Base-by-base conservation (phyloP, 2,329 filamentous ascomycete species). In the Mollisiaceae sp. region DNA sequence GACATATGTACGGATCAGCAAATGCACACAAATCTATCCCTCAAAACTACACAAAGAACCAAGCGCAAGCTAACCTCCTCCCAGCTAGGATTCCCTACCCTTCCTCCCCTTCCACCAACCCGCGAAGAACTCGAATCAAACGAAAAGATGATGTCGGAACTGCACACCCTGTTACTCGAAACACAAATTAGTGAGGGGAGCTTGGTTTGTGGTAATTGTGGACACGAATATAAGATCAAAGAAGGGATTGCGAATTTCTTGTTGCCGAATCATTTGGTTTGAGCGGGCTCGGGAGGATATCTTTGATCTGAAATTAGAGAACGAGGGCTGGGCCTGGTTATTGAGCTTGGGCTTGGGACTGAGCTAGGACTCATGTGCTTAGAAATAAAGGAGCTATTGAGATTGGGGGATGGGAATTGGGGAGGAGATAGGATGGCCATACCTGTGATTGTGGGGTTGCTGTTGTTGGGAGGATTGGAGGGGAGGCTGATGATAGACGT, bases 241-340 rank as follows among this genome's bases (percentile, higher is more conserved):
- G 94, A 99, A 80, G 95, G 95, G 5, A 97, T 98, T 78, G 93
- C 93, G 66, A 98, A 98, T 79, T 99, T 99, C 75, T 80, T 99
- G 76, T 80, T 99, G 72, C 95, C 95, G 14, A 95, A 91, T 74
- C 95, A 99, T 82, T 80, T 99, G 78, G 95, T 94, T 39, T 86
- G 76, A 82, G 27, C 1, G 45, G 5, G n/a, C 47, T 45, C 24
- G n/a, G 35, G 47, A 24, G 15, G 41, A 15, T 15, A 41, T 38
- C 15, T 3, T 27, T 45, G 43, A n/a, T 32, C 27, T 32, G 6
- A 6, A 6, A 3, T 3, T 32, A 3, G 27, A 32, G 27, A 32
- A 3, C 6, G 6, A 32, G 27, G 27, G 27, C 27, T 32, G 6
- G 27, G 27, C n/a, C n/a, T n/a, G n/a, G n/a, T n/a, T 3, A 32